Conservation (phyloP, 192 early-diverging fungal species). For the Backusella tuberculispora region DNA sequence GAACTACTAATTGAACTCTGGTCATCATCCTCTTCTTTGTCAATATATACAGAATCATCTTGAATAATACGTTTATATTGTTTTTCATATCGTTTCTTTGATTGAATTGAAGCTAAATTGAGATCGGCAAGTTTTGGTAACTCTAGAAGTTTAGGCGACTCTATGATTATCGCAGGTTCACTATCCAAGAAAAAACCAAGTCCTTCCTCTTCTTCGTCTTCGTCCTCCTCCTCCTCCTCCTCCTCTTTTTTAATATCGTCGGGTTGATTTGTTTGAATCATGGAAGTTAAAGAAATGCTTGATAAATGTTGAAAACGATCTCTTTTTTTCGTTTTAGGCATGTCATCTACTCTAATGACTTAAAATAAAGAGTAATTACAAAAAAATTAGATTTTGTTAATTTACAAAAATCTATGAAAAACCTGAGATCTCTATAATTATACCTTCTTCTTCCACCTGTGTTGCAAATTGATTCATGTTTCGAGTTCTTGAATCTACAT, state of each 20-base stretch:
- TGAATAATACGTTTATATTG: constrained; percentile 5
- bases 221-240: not conserved
- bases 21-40: constrained; percentile 11
- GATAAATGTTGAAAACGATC: constrained; percentile 5
- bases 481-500: not conserved
- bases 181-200: constrained; percentile 8
- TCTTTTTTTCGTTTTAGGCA: not conserved
- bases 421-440: not conserved
- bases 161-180: not conserved
- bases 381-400: not conserved
- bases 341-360: constrained; percentile 2
- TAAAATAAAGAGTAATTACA: not conserved
- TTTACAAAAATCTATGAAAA: not conserved
- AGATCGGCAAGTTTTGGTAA: not conserved
- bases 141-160: not conserved
- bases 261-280: not conserved
- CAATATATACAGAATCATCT: constrained; percentile 7
- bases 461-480: constrained; percentile 10
- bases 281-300: not conserved
- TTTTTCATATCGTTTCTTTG: not conserved
- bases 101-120: not conserved
- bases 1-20: constrained; percentile 5
- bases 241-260: not conserved
- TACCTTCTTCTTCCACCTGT: constrained; percentile 18
- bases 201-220: not conserved